phyloP scores from a whole-genome alignment of 1,284 basidiomycete genomes.

The Puccinia triticina region DNA sequence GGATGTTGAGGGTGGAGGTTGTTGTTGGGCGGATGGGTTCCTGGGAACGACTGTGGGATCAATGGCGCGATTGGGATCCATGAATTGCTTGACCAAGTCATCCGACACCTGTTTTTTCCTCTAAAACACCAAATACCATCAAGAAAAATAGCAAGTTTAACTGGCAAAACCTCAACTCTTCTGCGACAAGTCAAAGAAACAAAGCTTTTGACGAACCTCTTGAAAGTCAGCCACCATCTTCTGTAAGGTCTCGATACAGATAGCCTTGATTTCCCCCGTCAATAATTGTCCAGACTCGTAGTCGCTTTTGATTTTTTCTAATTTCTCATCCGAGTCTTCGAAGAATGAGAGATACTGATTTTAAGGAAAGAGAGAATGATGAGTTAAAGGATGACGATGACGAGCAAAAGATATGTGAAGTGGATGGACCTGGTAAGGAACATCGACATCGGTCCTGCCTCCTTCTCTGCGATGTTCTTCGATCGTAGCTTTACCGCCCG shows the following conservation, averaged over 20 bases:
- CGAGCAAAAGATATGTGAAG: background rate
- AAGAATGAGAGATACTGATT: constrained; percentile 38
- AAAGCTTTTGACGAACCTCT: constrained; percentile 64
- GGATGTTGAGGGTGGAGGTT: background rate
- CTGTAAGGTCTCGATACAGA: constrained; percentile 82
- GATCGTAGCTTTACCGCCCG: constrained; percentile 73
- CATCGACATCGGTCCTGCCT: constrained; percentile 93
- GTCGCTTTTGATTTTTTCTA: constrained; percentile 66
- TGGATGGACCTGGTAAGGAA: constrained; percentile 73
- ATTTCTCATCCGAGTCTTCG: constrained; percentile 39
- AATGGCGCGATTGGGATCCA: constrained; percentile 82
- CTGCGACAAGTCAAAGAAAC: background rate
- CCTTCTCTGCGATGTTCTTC: constrained; percentile 88
- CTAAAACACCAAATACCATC: constrained; percentile 62
- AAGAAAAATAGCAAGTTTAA: constrained; percentile 10
- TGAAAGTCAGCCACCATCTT: constrained; percentile 86
- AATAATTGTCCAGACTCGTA: constrained; percentile 86
- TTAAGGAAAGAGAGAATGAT: background rate
- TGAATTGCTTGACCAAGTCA: constrained; percentile 75
- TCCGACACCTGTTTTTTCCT: constrained; percentile 80
- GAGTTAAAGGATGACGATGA: background rate
- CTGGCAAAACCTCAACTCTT: constrained; percentile 8
- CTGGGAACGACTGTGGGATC: constrained; percentile 61
- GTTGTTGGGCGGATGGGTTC: background rate
- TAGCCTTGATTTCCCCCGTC: constrained; percentile 89